Conservation (phyloP, 2,329 filamentous ascomycete species). For the Calonectria multiphialidica region DNA sequence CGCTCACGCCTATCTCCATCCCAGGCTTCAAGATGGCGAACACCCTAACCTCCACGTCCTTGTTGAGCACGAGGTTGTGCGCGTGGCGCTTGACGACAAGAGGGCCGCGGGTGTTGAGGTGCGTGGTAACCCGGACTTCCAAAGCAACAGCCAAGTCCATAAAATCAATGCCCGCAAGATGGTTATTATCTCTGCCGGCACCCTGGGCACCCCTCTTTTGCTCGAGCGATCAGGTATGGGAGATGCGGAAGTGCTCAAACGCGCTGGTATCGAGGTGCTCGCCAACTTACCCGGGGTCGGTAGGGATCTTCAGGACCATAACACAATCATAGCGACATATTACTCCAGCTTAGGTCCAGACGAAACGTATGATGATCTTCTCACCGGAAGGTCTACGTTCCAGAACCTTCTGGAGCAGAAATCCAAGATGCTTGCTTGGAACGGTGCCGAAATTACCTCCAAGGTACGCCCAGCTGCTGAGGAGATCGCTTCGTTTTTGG, state of each 20-base stretch:
- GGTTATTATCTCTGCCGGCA: not conserved
- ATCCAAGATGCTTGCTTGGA: not conserved
- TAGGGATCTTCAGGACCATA: not conserved
- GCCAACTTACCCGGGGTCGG: not conserved
- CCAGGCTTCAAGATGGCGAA: conserved; percentile 47
- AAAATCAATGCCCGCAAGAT: not conserved
- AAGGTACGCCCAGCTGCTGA: not conserved
- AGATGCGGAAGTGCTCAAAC: not conserved
- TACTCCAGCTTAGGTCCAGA: not conserved
- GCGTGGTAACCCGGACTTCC: not conserved
- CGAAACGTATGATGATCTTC: not conserved
- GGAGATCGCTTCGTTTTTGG: not conserved
- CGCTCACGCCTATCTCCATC: conserved; percentile 60
- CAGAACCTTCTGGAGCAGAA: not conserved
- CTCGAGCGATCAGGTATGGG: not conserved
- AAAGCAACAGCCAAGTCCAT: not conserved
- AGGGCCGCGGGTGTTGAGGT: conserved; percentile 68
- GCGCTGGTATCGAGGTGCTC: not conserved
- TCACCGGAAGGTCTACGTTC: not conserved
- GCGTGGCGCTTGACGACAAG: conserved; percentile 65
- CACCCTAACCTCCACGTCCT: conserved; percentile 71
- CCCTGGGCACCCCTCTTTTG: not conserved
- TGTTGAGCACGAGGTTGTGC: conserved; percentile 65
- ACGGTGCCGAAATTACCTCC: not conserved
- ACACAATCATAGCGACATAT: not conserved